phyloP scores from a whole-genome alignment of 2,329 filamentous ascomycete genomes.

The Fusarium temperatum region DNA sequence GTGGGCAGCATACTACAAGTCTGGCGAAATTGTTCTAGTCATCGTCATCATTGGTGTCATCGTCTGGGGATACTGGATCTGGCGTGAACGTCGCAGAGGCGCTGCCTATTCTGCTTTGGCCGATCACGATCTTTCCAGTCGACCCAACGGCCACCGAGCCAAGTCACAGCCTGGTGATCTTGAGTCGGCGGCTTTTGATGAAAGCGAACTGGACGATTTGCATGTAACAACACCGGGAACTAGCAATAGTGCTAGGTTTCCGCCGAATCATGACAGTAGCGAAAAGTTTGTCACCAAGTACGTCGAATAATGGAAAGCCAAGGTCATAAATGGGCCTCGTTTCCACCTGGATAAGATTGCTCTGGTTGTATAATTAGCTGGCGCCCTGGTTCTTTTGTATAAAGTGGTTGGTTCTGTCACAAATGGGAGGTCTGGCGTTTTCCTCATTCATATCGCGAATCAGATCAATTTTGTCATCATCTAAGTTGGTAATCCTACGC shows the following conservation, averaged over 20 bases:
- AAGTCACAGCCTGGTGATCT: constrained; percentile 61
- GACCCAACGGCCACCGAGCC: constrained; percentile 58
- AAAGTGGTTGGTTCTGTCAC: constrained; percentile 19
- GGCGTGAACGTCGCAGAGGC: constrained; percentile 67
- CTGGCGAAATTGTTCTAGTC: constrained; percentile 84
- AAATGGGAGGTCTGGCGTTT: constrained; percentile 33
- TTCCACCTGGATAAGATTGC: not conserved
- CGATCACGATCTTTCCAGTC: constrained; percentile 48
- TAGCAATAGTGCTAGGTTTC: constrained; percentile 60
- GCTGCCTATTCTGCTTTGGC: constrained; percentile 63
- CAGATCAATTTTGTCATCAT: constrained; percentile 34
- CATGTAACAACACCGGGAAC: constrained; percentile 59
- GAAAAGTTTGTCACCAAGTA: constrained; percentile 47
- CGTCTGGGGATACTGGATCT: constrained; percentile 79
- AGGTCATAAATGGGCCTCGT: not conserved
- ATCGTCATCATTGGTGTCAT: constrained; percentile 79
- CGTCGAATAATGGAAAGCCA: constrained; percentile 9
- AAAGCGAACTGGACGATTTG: constrained; percentile 71
- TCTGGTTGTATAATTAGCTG: constrained; percentile 14
- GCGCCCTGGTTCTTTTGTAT: constrained; percentile 30
- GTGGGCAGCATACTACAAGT: constrained; percentile 89
- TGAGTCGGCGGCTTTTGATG: constrained; percentile 72
- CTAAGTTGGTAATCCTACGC: constrained; percentile 37
- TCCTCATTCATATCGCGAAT: constrained; percentile 14
- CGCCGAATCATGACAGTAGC: constrained; percentile 61